These are phyloP conservation scores for Auriscalpium microsporum DNA, from an alignment of 768 basidiomycete species.

Conservation along the genomic window DNA sequence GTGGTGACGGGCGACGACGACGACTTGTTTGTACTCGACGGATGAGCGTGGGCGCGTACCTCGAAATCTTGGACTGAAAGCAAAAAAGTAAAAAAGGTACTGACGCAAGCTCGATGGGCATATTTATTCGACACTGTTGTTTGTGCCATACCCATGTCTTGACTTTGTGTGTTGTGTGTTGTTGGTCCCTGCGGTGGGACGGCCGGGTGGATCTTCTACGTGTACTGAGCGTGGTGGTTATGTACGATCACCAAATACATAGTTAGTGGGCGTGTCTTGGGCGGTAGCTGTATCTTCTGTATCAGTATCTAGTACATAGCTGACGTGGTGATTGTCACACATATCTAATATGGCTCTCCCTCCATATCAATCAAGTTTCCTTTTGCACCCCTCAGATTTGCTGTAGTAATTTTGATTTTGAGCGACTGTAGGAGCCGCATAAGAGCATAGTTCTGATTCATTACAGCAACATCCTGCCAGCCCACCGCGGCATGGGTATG, in stretches of 20 bases:
- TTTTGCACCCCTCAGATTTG: no score
- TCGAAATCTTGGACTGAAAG: background rate
- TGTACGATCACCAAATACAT: background rate
- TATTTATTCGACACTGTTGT: background rate
- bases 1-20: slow-evolving; percentile 58
- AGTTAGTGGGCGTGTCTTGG: background rate
- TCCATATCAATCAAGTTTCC: background rate
- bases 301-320: slow-evolving; percentile 4
- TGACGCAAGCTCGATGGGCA: background rate
- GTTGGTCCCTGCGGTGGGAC: background rate
- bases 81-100: background rate
- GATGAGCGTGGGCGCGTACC: slow-evolving; percentile 15
- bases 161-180: background rate
- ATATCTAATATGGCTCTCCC: background rate
- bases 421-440: background rate
- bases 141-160: background rate
- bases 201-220: background rate
- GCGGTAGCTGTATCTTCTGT: slow-evolving; percentile 1
- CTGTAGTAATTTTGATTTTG: background rate
- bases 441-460: background rate
- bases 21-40: slow-evolving; percentile 64
- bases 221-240: background rate
- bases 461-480: slow-evolving; percentile 66
- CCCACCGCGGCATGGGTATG: slow-evolving; percentile 86
- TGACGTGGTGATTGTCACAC: background rate